Conservation (phyloP, 78 protist species). For the Tieghemostelium lacteum region DNA sequence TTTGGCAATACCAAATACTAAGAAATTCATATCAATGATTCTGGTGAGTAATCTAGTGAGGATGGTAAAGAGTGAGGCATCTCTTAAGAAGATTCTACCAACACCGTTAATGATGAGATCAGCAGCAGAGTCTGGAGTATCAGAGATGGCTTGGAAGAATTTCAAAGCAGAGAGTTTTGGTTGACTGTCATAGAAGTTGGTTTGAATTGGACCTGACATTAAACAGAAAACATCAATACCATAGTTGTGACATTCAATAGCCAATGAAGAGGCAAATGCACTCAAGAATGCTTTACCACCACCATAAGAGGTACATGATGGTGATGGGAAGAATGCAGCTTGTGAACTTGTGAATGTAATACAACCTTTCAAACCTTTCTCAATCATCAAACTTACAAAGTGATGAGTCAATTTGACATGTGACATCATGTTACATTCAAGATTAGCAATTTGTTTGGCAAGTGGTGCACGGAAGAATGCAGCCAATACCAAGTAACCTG, state of each 20-base stretch:
- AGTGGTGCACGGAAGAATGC: constrained; percentile 76
- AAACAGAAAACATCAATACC: constrained; percentile 76
- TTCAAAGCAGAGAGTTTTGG: constrained; percentile 61
- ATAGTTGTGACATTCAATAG: constrained; percentile 66
- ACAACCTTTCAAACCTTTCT: constrained; percentile 66
- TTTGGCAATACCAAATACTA: constrained; percentile 62
- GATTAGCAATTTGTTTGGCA: constrained; percentile 23
- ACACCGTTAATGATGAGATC: constrained; percentile 49
- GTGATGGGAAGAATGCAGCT: constrained; percentile 81
- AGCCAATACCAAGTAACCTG: constrained; percentile 74
- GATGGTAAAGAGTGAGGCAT: constrained; percentile 56
- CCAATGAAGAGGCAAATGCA: constrained; percentile 64
- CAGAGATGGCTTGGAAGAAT: constrained; percentile 74
- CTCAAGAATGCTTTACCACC: constrained; percentile 75
- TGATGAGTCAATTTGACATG: constrained; percentile 69
- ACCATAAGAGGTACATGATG: constrained; percentile 57
- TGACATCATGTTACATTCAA: constrained; percentile 81
- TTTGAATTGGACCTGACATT: constrained; percentile 76
- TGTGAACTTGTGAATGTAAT: constrained; percentile 55
- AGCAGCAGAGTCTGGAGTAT: constrained; percentile 78
- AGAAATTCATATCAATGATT: constrained; percentile 64
- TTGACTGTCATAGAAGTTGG: constrained; percentile 73
- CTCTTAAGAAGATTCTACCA: constrained; percentile 76
- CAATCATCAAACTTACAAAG: constrained; percentile 54
- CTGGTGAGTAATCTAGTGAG: constrained; percentile 17